These are phyloP conservation scores for Fusarium guadeloupense DNA, from an alignment of 2,329 filamentous ascomycete genomes.

Conservation along the genomic window DNA sequence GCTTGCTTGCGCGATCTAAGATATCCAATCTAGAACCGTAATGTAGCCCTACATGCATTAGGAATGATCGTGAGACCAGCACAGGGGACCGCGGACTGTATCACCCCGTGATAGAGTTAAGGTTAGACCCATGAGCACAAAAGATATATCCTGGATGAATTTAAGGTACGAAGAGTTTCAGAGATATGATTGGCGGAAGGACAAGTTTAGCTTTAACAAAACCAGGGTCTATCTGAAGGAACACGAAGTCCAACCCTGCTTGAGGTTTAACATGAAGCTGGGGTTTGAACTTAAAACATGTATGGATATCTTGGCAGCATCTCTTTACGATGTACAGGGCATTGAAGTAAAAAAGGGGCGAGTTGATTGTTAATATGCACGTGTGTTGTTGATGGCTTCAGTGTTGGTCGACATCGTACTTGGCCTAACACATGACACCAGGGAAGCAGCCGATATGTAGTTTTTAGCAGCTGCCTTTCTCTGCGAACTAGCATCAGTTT, in stretches of 20 bases:
- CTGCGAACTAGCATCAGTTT: no score
- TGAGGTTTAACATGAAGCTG: neutral
- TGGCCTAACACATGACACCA: no score
- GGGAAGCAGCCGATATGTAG: no score
- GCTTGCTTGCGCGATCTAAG: neutral
- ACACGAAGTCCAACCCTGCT: neutral
- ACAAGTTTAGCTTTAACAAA: neutral
- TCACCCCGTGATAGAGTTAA: neutral
- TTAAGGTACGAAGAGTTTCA: slow-evolving; percentile 6
- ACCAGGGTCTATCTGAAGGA: slow-evolving; percentile 1
- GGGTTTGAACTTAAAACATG: neutral
- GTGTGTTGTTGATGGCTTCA: neutral
- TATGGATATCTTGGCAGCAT: slow-evolving; percentile 1
- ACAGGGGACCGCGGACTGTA: neutral
- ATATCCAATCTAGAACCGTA: neutral
- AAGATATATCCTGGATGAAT: slow-evolving; percentile 4
- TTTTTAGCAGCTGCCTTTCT: no score
- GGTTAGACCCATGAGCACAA: neutral
- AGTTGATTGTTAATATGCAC: no score
- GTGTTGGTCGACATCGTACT: neutral
- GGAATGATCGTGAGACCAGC: neutral
- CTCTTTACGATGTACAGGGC: neutral
- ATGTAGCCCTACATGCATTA: neutral
- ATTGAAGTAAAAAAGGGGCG: neutral
- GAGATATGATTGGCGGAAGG: neutral